A percentile compares a stretch with the other conserved stretches of the same genome.
Evolutionary conservation across 257 asterid genomes (phyloP).

Genomic region (Forsythia suspensa): DNA sequence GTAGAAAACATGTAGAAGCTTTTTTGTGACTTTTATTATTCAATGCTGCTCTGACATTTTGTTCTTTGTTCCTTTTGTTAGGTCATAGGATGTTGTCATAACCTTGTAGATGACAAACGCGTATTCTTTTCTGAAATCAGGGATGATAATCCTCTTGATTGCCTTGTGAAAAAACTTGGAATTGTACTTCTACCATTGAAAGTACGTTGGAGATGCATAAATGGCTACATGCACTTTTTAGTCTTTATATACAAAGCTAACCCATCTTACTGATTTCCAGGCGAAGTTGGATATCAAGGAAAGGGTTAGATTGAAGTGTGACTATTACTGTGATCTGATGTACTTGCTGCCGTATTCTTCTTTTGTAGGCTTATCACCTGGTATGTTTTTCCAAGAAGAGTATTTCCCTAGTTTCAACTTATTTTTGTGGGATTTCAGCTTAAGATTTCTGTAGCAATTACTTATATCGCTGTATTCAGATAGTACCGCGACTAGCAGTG

Average conservation of each 20-base stretch:
- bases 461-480: constrained; percentile 30
- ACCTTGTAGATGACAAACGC: constrained; percentile 43
- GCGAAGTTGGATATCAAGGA: constrained; percentile 23
- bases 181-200: constrained; percentile 38
- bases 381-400: constrained; percentile 23
- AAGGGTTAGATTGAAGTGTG: constrained; percentile 26
- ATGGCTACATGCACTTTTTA: neutral
- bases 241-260: neutral
- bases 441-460: neutral
- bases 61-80: constrained; percentile 19
- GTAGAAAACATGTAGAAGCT: neutral
- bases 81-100: constrained; percentile 45
- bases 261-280: constrained; percentile 28
- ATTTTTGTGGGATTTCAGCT: neutral
- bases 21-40: neutral
- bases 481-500: constrained; percentile 30
- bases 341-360: constrained; percentile 62
- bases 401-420: neutral
- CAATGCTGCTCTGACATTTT: constrained; percentile 4
- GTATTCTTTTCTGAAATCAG: constrained; percentile 71
- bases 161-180: constrained; percentile 48
- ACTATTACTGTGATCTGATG: constrained; percentile 62
- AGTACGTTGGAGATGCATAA: constrained; percentile 31
- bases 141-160: constrained; percentile 72
- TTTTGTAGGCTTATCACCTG: constrained; percentile 52